Percentiles rank a stretch among this genome's conserved stretches.
Evolutionary conservation across 352 stramenopile species (phyloP).

Genomic region (Pythium volutum): DNA sequence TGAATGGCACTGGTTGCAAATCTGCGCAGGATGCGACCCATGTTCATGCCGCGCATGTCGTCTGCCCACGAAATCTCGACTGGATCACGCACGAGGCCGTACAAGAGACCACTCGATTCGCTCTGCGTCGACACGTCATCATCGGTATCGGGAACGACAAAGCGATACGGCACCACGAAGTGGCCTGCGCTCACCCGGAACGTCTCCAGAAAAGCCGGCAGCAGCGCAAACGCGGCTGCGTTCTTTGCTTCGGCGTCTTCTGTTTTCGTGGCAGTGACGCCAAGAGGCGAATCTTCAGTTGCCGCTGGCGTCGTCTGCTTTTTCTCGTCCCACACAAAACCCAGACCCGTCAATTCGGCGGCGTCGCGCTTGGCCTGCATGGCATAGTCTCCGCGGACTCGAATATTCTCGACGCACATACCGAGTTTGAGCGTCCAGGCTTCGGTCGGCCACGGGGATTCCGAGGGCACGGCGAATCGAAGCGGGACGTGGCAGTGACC

Average conservation of each 20-base stretch:
- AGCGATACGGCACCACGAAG: constrained; percentile 18
- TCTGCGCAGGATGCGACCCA: too few species aligned
- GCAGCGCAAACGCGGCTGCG: background rate
- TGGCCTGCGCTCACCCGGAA: constrained; percentile 15
- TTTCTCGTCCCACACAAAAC: background rate
- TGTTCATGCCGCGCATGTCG: too few species aligned
- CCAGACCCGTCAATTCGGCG: background rate
- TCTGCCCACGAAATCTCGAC: too few species aligned
- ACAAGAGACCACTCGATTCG: too few species aligned
- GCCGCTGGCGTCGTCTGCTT: background rate
- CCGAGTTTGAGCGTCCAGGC: constrained; percentile 16
- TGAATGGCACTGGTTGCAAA: too few species aligned
- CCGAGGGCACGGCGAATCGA: background rate
- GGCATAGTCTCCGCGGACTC: constrained; percentile 4
- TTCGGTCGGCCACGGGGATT: constrained; percentile 6
- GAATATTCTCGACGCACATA: constrained; percentile 14
- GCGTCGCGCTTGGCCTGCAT: background rate
- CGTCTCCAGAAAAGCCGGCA: background rate
- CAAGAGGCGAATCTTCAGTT: background rate
- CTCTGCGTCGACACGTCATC: too few species aligned
- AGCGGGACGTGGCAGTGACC: background rate
- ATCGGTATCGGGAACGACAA: background rate
- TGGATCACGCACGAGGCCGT: too few species aligned
- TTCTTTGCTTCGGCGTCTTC: background rate
- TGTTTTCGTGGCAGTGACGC: too few species aligned